Conservation (phyloP, 768 basidiomycete species). For the Tephrocybe sp. region DNA sequence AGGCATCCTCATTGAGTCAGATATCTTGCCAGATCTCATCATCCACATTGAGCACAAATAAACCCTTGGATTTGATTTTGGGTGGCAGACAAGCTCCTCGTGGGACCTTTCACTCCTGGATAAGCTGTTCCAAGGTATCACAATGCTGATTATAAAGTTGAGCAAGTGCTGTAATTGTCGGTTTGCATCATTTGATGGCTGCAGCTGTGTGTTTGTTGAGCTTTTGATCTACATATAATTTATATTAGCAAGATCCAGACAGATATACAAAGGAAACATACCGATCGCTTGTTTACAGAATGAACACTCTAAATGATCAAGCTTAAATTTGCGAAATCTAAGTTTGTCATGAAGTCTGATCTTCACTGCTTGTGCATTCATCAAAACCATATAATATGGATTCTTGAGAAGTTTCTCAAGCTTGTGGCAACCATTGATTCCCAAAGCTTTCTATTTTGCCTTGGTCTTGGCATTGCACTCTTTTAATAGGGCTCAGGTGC, state of each 20-base stretch:
- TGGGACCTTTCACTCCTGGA: slow-evolving; percentile 21
- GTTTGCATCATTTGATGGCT: slow-evolving; percentile 24
- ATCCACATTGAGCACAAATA: slow-evolving; percentile 35
- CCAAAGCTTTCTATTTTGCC: no score
- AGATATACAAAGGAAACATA: slow-evolving; percentile 1
- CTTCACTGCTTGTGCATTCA: slow-evolving; percentile 27
- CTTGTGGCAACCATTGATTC: no score
- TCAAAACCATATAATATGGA: slow-evolving; percentile 9
- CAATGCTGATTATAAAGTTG: slow-evolving; percentile 29
- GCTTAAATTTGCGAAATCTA: slow-evolving; percentile 25
- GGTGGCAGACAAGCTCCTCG: slow-evolving; percentile 21
- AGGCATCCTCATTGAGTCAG: slow-evolving; percentile 26
- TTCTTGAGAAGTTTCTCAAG: slow-evolving; percentile 1
- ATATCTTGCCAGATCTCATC: slow-evolving; percentile 35
- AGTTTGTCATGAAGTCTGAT: slow-evolving; percentile 19
- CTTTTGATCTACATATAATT: no score
- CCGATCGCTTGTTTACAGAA: slow-evolving; percentile 19
- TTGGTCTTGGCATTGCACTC: no score
- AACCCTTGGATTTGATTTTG: slow-evolving; percentile 16
- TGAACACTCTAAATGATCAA: slow-evolving; percentile 21
- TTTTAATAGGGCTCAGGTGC: no score
- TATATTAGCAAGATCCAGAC: slow-evolving; percentile 19
- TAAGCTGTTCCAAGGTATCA: slow-evolving; percentile 19
- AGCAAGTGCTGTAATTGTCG: slow-evolving; percentile 24
- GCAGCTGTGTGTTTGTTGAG: slow-evolving; percentile 24